phyloP scores from a whole-genome alignment of 1,284 basidiomycete species.

The Cronartium ribicola region DNA sequence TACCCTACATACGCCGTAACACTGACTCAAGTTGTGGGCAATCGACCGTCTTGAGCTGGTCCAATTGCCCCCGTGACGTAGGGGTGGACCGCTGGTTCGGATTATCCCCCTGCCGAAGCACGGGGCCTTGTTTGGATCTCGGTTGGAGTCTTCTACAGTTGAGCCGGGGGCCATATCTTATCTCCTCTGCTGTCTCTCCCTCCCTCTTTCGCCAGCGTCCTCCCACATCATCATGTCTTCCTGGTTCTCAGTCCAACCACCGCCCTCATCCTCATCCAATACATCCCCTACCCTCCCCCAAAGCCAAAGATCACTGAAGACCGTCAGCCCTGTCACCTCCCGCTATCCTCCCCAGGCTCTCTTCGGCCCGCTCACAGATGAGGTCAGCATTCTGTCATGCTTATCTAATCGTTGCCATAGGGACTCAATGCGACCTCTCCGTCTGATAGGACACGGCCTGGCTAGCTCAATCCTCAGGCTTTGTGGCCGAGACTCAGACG shows the following conservation, averaged over 20 bases:
- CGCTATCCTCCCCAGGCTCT: slow-evolving; percentile 16
- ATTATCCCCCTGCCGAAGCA: no score
- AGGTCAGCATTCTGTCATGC: slow-evolving; percentile 6
- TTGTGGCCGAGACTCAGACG: slow-evolving; percentile 84
- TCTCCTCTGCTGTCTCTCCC: no score
- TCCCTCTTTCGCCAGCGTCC: no score
- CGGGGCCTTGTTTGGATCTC: no score
- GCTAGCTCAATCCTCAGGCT: slow-evolving; percentile 71
- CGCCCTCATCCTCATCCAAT: neutral
- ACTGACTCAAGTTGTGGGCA: no score
- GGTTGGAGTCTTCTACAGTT: no score
- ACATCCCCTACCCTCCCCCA: neutral
- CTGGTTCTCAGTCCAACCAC: slow-evolving; percentile 39
- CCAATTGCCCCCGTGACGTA: no score
- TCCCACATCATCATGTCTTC: slow-evolving; percentile 16
- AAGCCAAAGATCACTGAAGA: neutral
- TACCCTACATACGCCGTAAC: no score
- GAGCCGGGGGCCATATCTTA: no score
- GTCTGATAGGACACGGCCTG: slow-evolving; percentile 65
- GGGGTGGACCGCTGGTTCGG: no score
- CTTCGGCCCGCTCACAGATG: slow-evolving; percentile 18
- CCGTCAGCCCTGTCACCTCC: slow-evolving; percentile 42
- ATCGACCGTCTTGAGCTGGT: no score
- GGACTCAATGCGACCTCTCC: neutral
- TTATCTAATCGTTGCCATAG: slow-evolving; percentile 31